Base-by-base conservation (phyloP, 176 grass and related monocot genomes). In the Cenchrus fungigraminus region DNA sequence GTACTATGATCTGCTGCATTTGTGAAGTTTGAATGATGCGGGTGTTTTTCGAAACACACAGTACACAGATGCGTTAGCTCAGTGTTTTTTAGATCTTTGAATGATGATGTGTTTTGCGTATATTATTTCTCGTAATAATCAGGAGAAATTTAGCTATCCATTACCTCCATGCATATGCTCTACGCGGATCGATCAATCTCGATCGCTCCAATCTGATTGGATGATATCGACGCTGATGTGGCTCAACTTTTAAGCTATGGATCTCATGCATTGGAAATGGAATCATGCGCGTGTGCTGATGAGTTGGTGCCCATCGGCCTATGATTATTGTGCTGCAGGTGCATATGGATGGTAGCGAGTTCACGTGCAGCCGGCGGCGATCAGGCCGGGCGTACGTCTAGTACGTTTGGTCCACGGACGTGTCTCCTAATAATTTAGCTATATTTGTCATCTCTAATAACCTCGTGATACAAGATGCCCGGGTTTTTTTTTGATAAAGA, bases 341-440 rank as follows among this genome's bases (percentile, higher is more conserved):
- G 37, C 37, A 37, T 25, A 19, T 63, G 42, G 53, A 65, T 50
- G 17, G 46, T 73, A 37, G 75, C 40, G 66, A 45, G 87, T 74
- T 84, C 87, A 79, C 87, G 87, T 84, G 76, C 75, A 49, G 66
- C 56, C 45, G 8, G 8, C 29, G 42, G 22, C 8, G 60, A 45
- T 17, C 53, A 31, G 29, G 16, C 20, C 8, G 82, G 13, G 22
- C 12, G 58, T 74, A 49, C 6, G 10, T 46, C 6, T 19, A 22
- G 49, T 53, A 31, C 51, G 63, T 60, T 59, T n/a, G 67, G 25
- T 53, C 8, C 6, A 83, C 52, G 44, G 37, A 40, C 56, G 42
- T 54, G 63, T 82, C 78, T 53, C 68, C 75, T 49, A 9, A 57
- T 57, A 7, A 22, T 60, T 22, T 60, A 56, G 19, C 49, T 70